phyloP scores from a whole-genome alignment of 768 basidiomycete species.

The Rhizopogon salebrosus region DNA sequence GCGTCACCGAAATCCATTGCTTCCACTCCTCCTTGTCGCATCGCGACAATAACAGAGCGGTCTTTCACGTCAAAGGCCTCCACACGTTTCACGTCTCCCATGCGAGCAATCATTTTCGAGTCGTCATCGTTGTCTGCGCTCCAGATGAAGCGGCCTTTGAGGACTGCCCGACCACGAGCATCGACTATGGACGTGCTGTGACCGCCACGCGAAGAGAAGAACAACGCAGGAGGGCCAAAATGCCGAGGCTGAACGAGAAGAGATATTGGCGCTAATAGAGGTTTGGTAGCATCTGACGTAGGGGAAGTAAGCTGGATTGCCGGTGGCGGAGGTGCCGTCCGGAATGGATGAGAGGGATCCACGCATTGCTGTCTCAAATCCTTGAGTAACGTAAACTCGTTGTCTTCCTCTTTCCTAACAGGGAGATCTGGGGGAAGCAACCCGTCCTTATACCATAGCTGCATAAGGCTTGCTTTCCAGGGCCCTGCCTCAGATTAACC shows the following conservation, averaged over 20 bases:
- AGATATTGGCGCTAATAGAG: constrained; percentile 68
- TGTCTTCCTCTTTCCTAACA: constrained; percentile 71
- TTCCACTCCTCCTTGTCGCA: constrained; percentile 84
- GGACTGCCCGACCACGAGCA: constrained; percentile 76
- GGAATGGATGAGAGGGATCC: constrained; percentile 79
- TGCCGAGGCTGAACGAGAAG: constrained; percentile 73
- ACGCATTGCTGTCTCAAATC: constrained; percentile 74
- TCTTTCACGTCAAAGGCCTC: constrained; percentile 79
- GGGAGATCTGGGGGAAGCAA: constrained; percentile 79
- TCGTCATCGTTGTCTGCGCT: constrained; percentile 56
- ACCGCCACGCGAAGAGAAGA: constrained; percentile 85
- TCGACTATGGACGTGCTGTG: constrained; percentile 88
- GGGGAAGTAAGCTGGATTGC: constrained; percentile 20
- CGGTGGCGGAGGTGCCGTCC: constrained; percentile 38
- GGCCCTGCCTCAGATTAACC: constrained; percentile 48
- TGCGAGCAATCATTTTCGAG: constrained; percentile 32
- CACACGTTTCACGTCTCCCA: constrained; percentile 80
- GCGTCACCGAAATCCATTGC: constrained; percentile 79
- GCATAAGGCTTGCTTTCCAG: constrained; percentile 86
- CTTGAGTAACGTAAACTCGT: constrained; percentile 60
- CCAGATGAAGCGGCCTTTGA: constrained; percentile 79
- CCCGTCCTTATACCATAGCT: constrained; percentile 84
- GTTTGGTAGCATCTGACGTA: constrained; percentile 39
- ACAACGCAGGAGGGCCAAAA: constrained; percentile 83
- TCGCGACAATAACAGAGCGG: constrained; percentile 74